Percentiles rank a stretch among this genome's conserved stretches.
phyloP scores from a whole-genome alignment of 2,329 filamentous ascomycete species.

The Lachnellula suecica region DNA sequence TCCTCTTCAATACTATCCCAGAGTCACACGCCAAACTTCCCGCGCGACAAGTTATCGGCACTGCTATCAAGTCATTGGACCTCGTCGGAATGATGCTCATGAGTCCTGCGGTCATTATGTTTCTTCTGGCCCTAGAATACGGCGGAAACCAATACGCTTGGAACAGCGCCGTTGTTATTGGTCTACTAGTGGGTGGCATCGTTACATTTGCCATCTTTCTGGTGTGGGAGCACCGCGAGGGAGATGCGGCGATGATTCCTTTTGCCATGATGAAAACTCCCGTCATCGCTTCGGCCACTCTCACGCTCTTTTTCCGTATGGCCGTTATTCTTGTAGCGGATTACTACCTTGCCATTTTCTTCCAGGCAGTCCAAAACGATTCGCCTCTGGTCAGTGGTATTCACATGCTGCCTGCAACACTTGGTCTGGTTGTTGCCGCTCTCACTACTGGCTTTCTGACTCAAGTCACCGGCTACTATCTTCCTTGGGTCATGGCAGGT shows the following conservation, averaged over 20 bases:
- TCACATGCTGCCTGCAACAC: constrained; percentile 25
- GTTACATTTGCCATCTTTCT: constrained; percentile 24
- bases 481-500: constrained; percentile 31
- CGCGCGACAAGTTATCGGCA: neutral
- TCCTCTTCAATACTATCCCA: neutral
- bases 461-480: constrained; percentile 31
- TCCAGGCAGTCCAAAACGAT: constrained; percentile 31
- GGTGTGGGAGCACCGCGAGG: constrained; percentile 21
- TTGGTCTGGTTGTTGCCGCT: constrained; percentile 9
- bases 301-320: constrained; percentile 10
- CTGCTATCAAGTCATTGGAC: constrained; percentile 26
- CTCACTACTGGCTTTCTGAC: constrained; percentile 14
- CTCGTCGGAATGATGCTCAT: constrained; percentile 34
- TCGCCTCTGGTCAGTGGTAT: constrained; percentile 26
- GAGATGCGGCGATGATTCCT: constrained; percentile 29
- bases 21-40: neutral
- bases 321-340: neutral
- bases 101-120: constrained; percentile 30
- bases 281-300: constrained; percentile 14
- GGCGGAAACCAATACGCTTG: constrained; percentile 33
- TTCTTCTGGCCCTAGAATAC: constrained; percentile 36
- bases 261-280: constrained; percentile 20
- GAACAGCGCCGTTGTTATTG: constrained; percentile 27
- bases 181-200: constrained; percentile 24
- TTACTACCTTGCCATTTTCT: constrained; percentile 27